Evolutionary conservation across 768 basidiomycete genomes (phyloP).

Genomic region (Chalciporus sphaerocephalus): DNA sequence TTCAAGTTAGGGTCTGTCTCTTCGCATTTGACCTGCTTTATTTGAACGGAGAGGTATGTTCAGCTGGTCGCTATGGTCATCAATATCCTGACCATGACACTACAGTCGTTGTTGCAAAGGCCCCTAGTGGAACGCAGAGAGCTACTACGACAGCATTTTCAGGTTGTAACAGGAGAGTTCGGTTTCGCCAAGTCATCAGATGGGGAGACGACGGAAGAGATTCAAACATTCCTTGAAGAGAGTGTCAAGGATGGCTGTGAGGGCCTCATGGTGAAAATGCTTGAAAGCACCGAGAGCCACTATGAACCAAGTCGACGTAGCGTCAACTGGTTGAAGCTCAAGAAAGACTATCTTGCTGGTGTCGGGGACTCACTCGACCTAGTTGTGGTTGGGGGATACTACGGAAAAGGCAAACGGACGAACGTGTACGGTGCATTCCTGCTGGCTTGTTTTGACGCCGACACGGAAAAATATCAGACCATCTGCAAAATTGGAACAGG

Average conservation of each 20-base stretch:
- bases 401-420: slow-evolving; percentile 96
- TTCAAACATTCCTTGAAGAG: slow-evolving; percentile 90
- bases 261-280: slow-evolving; percentile 99
- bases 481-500: slow-evolving; percentile 99
- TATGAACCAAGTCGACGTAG: slow-evolving; percentile 95
- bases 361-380: slow-evolving; percentile 96
- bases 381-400: slow-evolving; percentile 96
- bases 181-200: slow-evolving; percentile 91
- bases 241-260: slow-evolving; percentile 98
- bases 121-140: slow-evolving; percentile 72
- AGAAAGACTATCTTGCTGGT: slow-evolving; percentile 96
- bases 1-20: slow-evolving; percentile 92
- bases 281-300: slow-evolving; percentile 84
- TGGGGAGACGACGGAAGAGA: slow-evolving; percentile 85
- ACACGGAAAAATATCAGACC: slow-evolving; percentile 91
- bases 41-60: slow-evolving; percentile 84
- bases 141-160: slow-evolving; percentile 76
- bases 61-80: neutral
- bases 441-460: slow-evolving; percentile 93
- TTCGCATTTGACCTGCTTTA: slow-evolving; percentile 97
- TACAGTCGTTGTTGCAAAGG: slow-evolving; percentile 76
- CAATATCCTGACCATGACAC: slow-evolving; percentile 1
- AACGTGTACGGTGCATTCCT: slow-evolving; percentile 98
- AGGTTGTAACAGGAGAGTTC: slow-evolving; percentile 82
- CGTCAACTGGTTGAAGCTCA: slow-evolving; percentile 99